Base-by-base conservation (phyloP, 1,284 basidiomycete genomes). In the Ceratobasidium sp. region DNA sequence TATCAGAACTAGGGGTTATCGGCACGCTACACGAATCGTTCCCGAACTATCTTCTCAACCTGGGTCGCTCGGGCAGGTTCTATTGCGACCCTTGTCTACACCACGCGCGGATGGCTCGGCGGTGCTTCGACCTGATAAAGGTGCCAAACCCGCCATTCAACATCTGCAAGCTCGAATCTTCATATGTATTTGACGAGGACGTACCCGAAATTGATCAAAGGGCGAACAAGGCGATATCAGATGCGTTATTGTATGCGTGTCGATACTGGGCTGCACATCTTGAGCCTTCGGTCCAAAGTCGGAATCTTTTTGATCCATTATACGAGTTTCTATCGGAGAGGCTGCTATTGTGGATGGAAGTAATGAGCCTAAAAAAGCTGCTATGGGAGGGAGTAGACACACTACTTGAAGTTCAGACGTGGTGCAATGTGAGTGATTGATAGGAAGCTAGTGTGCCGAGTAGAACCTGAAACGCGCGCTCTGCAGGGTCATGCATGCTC, bases 281-380 rank as follows among this genome's bases (percentile, higher is more conserved):
- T 1, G 28, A 38, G 2, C 28, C 1, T 13, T 26, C 61, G 2
- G 46, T n/a, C 4, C 4, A n/a, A 2, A 20, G 54, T 61, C 13
- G 0, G 26, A 1, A 3, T 15, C 7, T 20, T 65, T 3, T 13
- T 42, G 0, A 4, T 20, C 33, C 12, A 26, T 13, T 75, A 6
- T 33, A 56, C 1, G 61, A 54, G 2, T 75, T 75, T 33, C 17
- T 75, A 20, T 75, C 71, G 4, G 48, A 17, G 46, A 6, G 61
- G 9, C 26, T 65, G 7, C 46, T 75, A 6, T 23, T 75, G 5
- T 75, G 71, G 71, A 64, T 75, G 61, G 71, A 75, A 33, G 48
- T 75, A 1, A 33, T 75, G 38, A 75, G 54, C 61, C 12, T 75
- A 3, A 64, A 65, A n/a, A 15, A 75, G 17, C n/a, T 6, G 17